Evolutionary conservation across 495 filamentous ascomycete species (phyloP), one percentile per base, ranked within the genome.

Genomic region (Penicillium silybi): DNA sequence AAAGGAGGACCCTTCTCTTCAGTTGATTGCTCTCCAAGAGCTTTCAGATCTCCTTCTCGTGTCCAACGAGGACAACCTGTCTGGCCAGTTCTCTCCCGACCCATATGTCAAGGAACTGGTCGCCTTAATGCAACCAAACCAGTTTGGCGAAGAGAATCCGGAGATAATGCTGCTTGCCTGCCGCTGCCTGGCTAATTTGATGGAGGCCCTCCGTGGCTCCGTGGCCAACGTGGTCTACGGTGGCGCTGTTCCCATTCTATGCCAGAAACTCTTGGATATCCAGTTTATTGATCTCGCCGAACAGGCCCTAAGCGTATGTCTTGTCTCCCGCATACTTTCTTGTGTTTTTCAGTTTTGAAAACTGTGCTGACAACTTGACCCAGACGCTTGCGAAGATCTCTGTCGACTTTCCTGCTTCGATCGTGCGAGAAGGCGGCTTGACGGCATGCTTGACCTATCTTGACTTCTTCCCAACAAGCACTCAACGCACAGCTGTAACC

Each of bases 81-180:
- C 92, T 13, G 95, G 95, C 17, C 88, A 97, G 59, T 97, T 99
- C 71, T 89, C 88, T 6, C 90, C 92, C 1, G 95, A 99, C 70
- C 80, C 85, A 15, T 97, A 93, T 58, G 89, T 97, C 46, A 97
- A 97, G 71, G 95, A 99, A 64, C 77, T 99, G 51, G 90, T 97
- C 23, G 68, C 79, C 1, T 72, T 99, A 58, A 97, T 99, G 93
- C 86, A 95, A 56, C 90, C 92, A 0, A 85, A 84, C 63, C 87
- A 92, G 23, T 81, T 85, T 41, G 90, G 89, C 17, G 89, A 92
- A 57, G 90, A 95, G 65, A 96, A 96, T 62, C 87, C 92, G 4
- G 92, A 99, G 68, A 96, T 97, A 58, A 97, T 97, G 92, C 85
- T 97, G 2, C 80, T 97, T 52, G 95, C 95, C 4, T 97, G 95